A percentile compares a stretch with the other conserved stretches of the same genome.
Conservation (phyloP, 2,329 filamentous ascomycete genomes). For the Plenodomus biglobosus region DNA sequence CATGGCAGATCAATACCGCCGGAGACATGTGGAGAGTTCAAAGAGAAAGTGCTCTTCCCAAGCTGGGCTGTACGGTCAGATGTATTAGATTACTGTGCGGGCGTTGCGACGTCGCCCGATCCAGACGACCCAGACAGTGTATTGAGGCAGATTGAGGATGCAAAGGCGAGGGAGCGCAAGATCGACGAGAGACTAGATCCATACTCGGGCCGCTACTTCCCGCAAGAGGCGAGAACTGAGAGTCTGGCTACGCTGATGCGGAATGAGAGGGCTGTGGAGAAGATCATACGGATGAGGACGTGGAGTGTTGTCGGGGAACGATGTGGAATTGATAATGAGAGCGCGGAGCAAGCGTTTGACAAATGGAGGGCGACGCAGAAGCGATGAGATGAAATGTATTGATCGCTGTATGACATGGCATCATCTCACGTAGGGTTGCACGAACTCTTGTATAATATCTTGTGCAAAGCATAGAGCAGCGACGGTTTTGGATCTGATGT, state of each 20-base stretch:
- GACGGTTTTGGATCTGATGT: too few relatives aligned
- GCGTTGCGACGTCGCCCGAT: conserved; percentile 84
- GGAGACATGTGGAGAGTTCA: conserved; percentile 69
- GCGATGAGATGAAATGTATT: background rate
- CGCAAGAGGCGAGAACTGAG: conserved; percentile 77
- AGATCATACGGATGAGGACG: conserved; percentile 76
- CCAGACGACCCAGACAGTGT: conserved; percentile 80
- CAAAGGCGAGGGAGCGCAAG: conserved; percentile 68
- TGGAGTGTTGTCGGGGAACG: conserved; percentile 78
- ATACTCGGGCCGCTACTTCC: conserved; percentile 82
- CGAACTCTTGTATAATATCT: background rate
- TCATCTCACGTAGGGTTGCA: background rate
- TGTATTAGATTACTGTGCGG: conserved; percentile 84
- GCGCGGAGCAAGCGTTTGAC: conserved; percentile 44
- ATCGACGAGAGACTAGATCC: conserved; percentile 91
- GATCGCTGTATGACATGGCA: background rate
- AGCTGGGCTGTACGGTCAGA: conserved; percentile 83
- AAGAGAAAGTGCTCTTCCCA: conserved; percentile 77
- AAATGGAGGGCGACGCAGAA: conserved; percentile 32
- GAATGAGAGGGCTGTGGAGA: conserved; percentile 75
- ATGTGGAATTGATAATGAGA: conserved; percentile 61
- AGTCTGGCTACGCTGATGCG: conserved; percentile 71
- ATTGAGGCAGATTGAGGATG: conserved; percentile 68
- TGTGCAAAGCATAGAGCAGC: background rate
- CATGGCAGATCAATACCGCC: conserved; percentile 59